Evolutionary conservation across 176 grass and related monocot species (phyloP).

Genomic region (Bromus sterilis): DNA sequence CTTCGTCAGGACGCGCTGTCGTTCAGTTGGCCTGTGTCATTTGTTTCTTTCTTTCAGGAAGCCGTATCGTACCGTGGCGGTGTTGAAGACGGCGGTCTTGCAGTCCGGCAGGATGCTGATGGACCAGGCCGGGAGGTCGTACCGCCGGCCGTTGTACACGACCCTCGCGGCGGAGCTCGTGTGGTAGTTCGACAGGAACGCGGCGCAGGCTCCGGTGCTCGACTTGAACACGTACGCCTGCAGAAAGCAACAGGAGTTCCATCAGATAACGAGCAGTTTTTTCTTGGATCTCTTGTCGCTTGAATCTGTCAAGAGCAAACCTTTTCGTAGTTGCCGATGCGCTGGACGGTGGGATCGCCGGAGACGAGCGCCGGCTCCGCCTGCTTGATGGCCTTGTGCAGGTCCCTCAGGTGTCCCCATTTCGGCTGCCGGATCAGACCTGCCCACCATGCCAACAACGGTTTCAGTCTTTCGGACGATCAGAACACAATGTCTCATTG

Average conservation of each 20-base stretch:
- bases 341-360: constrained; percentile 52
- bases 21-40: background rate
- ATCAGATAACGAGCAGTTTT: background rate
- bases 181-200: constrained; percentile 88
- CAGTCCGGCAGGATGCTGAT: constrained; percentile 91
- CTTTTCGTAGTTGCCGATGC: constrained; percentile 74
- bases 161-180: constrained; percentile 34
- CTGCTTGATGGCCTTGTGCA: constrained; percentile 96
- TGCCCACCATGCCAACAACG: background rate
- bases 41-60: background rate
- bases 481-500: too few species aligned
- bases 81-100: constrained; percentile 86
- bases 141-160: constrained; percentile 49
- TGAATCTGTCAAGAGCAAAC: background rate
- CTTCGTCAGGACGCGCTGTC: background rate
- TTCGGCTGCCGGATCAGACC: constrained; percentile 83
- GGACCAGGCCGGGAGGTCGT: constrained; percentile 85
- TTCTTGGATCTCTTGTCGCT: background rate
- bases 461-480: too few species aligned
- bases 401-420: constrained; percentile 85
- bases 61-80: constrained; percentile 48
- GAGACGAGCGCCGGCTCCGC: constrained; percentile 71
- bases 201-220: constrained; percentile 57
- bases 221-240: constrained; percentile 87
- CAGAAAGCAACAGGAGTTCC: background rate